Evolutionary conservation across 2,329 filamentous ascomycete genomes (phyloP).

Genomic region (Neonectria neomacrospora): DNA sequence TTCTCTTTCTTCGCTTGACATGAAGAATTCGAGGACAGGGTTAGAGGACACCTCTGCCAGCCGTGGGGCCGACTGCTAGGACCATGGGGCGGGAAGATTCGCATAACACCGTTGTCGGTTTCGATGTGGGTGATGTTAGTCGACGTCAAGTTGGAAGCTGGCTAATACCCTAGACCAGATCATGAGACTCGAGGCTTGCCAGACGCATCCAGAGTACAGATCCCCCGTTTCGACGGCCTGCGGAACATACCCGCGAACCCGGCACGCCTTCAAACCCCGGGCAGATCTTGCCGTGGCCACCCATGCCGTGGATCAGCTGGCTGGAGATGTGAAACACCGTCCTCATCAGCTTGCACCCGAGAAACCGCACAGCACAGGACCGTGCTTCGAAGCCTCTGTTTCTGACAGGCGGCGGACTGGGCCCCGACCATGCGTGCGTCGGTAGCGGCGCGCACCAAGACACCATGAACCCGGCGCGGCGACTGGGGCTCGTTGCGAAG

Average conservation of each 20-base stretch:
- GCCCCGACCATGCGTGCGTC: not conserved
- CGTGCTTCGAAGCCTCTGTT: not conserved
- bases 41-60: not conserved
- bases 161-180: not conserved
- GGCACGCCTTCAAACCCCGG: not conserved
- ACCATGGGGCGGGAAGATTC: not conserved
- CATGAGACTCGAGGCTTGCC: not conserved
- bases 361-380: not conserved
- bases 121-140: not conserved
- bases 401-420: not conserved
- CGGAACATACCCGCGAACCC: not conserved
- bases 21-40: not conserved
- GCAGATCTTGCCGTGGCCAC: not conserved
- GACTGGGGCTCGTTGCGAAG: not conserved
- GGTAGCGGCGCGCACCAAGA: not conserved
- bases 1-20: not conserved
- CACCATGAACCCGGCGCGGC: constrained; percentile 5
- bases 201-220: not conserved
- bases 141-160: not conserved
- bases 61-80: not conserved
- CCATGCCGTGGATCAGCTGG: not conserved
- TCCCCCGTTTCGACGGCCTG: not conserved
- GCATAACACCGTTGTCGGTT: not conserved
- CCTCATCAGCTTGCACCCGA: not conserved
- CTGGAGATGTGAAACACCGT: not conserved